These are phyloP conservation scores for Persicaria maculosa DNA, from an alignment of 148 eudicot species.

Conservation along the genomic window DNA sequence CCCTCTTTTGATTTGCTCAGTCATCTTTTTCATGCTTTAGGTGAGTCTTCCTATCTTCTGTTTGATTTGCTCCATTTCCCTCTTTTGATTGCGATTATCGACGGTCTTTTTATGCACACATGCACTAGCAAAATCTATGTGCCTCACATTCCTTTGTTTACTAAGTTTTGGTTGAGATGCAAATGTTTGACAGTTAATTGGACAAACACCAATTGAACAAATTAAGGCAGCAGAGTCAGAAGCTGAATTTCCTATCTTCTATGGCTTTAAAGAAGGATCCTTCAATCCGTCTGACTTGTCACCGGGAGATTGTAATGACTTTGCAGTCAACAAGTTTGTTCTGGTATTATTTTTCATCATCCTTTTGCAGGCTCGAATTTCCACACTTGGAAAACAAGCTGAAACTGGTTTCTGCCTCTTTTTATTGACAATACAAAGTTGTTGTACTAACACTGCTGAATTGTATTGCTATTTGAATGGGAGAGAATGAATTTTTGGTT, in stretches of 20 bases:
- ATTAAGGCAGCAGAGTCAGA: not conserved
- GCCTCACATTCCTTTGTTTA: not conserved
- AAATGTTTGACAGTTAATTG: not conserved
- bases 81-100: not conserved
- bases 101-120: not conserved
- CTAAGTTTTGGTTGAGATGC: not conserved
- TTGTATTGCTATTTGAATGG: not conserved
- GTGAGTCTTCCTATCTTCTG: too few species aligned
- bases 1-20: too few species aligned
- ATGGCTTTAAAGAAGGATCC: conserved; percentile 64
- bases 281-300: conserved; percentile 38
- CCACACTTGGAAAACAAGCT: not conserved
- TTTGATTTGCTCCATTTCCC: not conserved
- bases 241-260: conserved; percentile 10
- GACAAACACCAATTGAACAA: not conserved
- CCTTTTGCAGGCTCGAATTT: conserved; percentile 5
- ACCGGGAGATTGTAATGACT: not conserved
- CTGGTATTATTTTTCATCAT: not conserved
- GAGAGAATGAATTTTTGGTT: too few species aligned
- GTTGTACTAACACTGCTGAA: not conserved
- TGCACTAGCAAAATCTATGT: not conserved
- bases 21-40: not conserved
- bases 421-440: not conserved
- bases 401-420: not conserved
- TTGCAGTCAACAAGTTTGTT: not conserved